Percentiles rank a stretch among this genome's conserved stretches.
These are phyloP conservation scores for Pestalotiopsis fici DNA, from an alignment of 2,329 filamentous ascomycete species.

Conservation along the genomic window DNA sequence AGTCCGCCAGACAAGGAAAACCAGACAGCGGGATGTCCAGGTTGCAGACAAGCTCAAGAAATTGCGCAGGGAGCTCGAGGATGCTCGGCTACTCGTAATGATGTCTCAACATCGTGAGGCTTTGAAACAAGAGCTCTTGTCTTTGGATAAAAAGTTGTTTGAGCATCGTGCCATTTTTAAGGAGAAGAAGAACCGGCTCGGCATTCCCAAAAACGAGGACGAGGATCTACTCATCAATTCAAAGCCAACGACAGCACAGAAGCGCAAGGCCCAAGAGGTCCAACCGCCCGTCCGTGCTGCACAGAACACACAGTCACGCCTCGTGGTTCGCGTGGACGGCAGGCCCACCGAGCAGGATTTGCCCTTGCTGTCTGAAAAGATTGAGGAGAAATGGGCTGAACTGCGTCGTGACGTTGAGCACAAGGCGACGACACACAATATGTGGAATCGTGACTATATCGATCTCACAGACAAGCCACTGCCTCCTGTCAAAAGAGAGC, in stretches of 20 bases:
- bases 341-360: conserved; percentile 75
- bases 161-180: conserved; percentile 81
- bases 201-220: conserved; percentile 82
- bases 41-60: conserved; percentile 93
- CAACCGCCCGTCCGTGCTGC: conserved; percentile 60
- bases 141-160: conserved; percentile 76
- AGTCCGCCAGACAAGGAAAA: conserved; percentile 92
- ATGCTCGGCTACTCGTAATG: conserved; percentile 78
- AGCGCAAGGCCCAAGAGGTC: conserved; percentile 58
- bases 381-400: conserved; percentile 79
- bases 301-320: conserved; percentile 65
- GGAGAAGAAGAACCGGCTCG: conserved; percentile 83
- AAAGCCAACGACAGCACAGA: conserved; percentile 73
- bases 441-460: conserved; percentile 89
- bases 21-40: conserved; percentile 88
- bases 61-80: conserved; percentile 86
- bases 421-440: conserved; percentile 83
- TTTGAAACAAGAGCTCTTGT: conserved; percentile 75
- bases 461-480: conserved; percentile 86
- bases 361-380: conserved; percentile 72
- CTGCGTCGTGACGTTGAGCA: conserved; percentile 81
- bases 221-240: conserved; percentile 90
- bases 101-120: conserved; percentile 80
- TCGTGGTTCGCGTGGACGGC: conserved; percentile 70
- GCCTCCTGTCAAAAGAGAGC: conserved; percentile 71